phyloP scores from a whole-genome alignment of 208 protist genomes.

The Acanthamoeba healyi region DNA sequence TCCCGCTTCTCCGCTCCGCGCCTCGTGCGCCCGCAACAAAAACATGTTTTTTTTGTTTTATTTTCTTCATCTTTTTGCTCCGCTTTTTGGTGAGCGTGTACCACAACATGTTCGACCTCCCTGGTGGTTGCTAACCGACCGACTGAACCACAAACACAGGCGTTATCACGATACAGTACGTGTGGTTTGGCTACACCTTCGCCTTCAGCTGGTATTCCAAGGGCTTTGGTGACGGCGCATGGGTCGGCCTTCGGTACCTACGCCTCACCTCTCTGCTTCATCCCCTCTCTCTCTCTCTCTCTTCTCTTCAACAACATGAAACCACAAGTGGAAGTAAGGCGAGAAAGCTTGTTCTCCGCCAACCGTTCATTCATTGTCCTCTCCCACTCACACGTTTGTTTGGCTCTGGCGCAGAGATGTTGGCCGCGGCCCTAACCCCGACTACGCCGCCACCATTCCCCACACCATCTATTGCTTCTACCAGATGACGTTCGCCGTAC shows the following conservation, averaged over 20 bases:
- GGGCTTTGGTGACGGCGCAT: conserved; percentile 40
- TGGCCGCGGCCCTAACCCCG: conserved; percentile 29
- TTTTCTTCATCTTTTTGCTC: not conserved
- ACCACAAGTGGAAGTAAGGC: no score
- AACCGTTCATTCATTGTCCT: no score
- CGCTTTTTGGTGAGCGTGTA: not conserved
- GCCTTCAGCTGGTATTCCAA: conserved; percentile 54
- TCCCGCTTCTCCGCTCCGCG: no score
- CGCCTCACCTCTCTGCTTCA: not conserved
- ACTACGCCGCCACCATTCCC: conserved; percentile 55
- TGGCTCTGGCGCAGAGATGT: not conserved
- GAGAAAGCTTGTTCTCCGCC: no score
- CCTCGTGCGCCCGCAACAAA: no score
- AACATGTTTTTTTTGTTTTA: not conserved
- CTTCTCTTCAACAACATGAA: no score
- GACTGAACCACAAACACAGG: not conserved
- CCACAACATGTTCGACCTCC: not conserved
- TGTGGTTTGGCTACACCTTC: conserved; percentile 71
- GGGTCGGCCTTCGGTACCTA: conserved; percentile 31
- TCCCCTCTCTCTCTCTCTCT: not conserved
- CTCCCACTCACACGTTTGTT: no score
- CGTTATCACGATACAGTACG: conserved; percentile 54
- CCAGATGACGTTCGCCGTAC: conserved; percentile 59
- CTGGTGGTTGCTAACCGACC: no score
- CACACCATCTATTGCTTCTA: conserved; percentile 57